Evolutionary conservation across 768 basidiomycete species (phyloP), one percentile per base, ranked within the genome.

Genomic region (Kwoniella heveanensis): DNA sequence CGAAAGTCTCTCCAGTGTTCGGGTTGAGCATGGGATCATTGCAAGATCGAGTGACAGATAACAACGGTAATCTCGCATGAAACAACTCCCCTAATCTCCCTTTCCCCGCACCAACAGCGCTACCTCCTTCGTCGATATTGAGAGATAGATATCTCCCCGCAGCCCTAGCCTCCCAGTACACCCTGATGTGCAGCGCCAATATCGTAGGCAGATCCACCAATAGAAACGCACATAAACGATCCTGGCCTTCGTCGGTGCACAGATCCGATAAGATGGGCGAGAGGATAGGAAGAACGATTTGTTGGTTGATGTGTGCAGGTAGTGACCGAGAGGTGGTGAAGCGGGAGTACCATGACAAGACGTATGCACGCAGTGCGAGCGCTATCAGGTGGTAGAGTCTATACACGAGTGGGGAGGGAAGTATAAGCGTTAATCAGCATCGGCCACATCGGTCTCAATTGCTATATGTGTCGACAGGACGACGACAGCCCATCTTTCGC

Each of bases 291-390:
- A 64, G 48, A 56, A 74, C 61, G 19, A 73, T 61, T 21, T 24
- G 24, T 10, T 50, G 24, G n/a, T 66, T 46, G 47, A 78, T 62
- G 2, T 51, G 56, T 0, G 72, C 70, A 19, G 76, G 58, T 49
- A 79, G 62, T 12, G 71, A 54, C 21, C 68, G 66, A 24, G 77
- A 74, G 47, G 64, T 32, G 1, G 71, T 67, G 59, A 79, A 65
- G 2, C 65, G 57, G 22, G 66, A 57, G 46, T 76, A 75, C 78
- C 78, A 79, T 37, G 66, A 68, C 26, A 66, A 54, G 29, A 76
- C 57, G 58, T 71, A 76, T 29, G 67, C 69, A 9, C 74, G 64
- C 39, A 76, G 57, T 25, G 60, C 50, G 10, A 76, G 55, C 6
- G 74, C 71, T 6, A 76, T 63, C 25, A 76, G 61, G 62, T 73